A percentile compares a stretch with the other conserved stretches of the same genome.
Conservation (phyloP, 2,329 filamentous ascomycete genomes). For the Cadophora gregata region DNA sequence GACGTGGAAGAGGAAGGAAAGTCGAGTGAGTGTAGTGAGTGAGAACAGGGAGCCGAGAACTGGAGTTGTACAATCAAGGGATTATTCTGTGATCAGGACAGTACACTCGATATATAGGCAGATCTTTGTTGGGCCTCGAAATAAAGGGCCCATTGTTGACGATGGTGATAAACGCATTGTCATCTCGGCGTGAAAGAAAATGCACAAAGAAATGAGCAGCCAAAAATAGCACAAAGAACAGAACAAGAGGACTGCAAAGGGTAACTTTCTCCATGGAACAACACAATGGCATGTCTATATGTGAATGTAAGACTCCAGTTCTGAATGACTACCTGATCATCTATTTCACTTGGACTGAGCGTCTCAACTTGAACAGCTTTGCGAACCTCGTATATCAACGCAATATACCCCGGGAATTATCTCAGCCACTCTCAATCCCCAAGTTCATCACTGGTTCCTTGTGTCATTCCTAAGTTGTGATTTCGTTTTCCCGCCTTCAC, state of each 20-base stretch:
- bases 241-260: no score
- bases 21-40: not conserved
- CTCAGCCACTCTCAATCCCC: not conserved
- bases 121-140: not conserved
- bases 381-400: not conserved
- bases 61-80: not conserved
- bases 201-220: not conserved
- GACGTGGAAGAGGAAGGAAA: not conserved
- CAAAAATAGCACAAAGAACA: conserved; percentile 9
- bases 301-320: not conserved
- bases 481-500: not conserved
- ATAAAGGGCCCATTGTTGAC: conserved; percentile 4
- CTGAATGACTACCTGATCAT: not conserved
- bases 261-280: not conserved
- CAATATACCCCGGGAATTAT: not conserved
- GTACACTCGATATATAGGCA: not conserved
- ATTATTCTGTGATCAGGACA: not conserved
- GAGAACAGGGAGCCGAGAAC: no score
- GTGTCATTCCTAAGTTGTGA: not conserved
- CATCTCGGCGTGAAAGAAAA: not conserved
- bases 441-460: not conserved
- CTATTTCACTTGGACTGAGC: not conserved
- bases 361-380: not conserved
- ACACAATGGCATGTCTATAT: not conserved
- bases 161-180: not conserved